Evolutionary conservation across 345 rosid species (phyloP), one percentile per base, ranked within the genome.

Genomic region (Hibiscus tridactylites): DNA sequence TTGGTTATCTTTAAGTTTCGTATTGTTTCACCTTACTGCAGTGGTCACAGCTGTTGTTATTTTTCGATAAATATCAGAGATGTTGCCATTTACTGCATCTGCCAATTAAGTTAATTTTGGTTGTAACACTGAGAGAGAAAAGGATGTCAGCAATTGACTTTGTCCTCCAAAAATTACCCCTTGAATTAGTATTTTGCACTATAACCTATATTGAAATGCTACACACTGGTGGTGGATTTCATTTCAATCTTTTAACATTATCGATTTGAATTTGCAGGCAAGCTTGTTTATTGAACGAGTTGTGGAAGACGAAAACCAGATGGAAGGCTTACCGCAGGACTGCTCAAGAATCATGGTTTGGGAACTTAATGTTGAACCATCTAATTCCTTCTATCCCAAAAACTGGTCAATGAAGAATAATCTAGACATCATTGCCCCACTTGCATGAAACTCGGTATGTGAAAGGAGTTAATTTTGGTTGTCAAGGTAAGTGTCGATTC

Each of bases 221-320:
- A 47, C 46, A 35, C 8, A 66, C 7, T 6, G 68, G 2, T 19
- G n/a, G 49, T 7, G 17, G 37, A 46, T 44, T 59, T 67, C 46
- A 47, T 68, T 35, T 71, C 28, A 60, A 29, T 13, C n/a, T 24
- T 70, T 37, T 53, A 65, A 37, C 46, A 52, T 57, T 4, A 54
- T 61, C 19, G 49, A 50, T 53, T 62, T 75, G 26, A 67, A 19
- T 37, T 68, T 82, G 70, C 81, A 86, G 93, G 87, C 67, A 8
- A 82, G 85, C 65, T 53, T 78, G 29, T 82, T 86, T 47, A 67
- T 88, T 15, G 88, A 88, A 74, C 88, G 86, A 77, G 62, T 86
- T 64, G 88, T 88, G 76, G 90, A 88, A 79, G 93, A 88, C 77
- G 93, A 88, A 70, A 84, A 83, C 79, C 89, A 85, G 75, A 85